These are phyloP conservation scores for Pestalotiopsis sp. DNA, from an alignment of 2,329 filamentous ascomycete species.

Conservation along the genomic window DNA sequence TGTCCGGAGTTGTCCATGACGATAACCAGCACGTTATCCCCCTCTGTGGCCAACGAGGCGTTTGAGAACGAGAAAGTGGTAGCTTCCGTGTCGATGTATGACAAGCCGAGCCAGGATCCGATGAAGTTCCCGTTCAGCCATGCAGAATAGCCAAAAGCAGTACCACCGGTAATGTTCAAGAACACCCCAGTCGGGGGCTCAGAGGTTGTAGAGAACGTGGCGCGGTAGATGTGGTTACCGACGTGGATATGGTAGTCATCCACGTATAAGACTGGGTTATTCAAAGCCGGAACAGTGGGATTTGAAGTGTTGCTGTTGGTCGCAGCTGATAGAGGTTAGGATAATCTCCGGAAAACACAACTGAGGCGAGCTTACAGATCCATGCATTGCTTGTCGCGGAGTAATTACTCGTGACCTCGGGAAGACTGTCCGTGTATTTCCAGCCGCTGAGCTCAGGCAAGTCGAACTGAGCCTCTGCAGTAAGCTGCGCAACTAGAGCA, in stretches of 20 bases:
- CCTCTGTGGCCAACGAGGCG: conserved; percentile 41
- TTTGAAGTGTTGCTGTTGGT: conserved; percentile 53
- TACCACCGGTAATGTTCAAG: conserved; percentile 55
- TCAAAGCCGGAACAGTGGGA: conserved; percentile 46
- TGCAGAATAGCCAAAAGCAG: conserved; percentile 58
- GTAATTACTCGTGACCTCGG: conserved; percentile 48
- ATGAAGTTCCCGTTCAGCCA: conserved; percentile 61
- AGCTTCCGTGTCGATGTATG: conserved; percentile 38
- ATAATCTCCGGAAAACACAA: not conserved
- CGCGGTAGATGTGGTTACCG: conserved; percentile 57
- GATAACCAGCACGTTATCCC: conserved; percentile 53
- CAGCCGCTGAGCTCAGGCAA: conserved; percentile 47
- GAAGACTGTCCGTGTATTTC: conserved; percentile 51
- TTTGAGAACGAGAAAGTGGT: conserved; percentile 53
- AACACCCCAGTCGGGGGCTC: conserved; percentile 44
- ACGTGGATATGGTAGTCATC: conserved; percentile 59
- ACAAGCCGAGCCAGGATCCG: conserved; percentile 56
- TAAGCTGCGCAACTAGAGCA: conserved; percentile 29
- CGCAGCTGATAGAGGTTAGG: conserved; percentile 35
- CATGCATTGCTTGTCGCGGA: conserved; percentile 44
- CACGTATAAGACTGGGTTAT: conserved; percentile 58
- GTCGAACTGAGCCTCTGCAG: conserved; percentile 29
- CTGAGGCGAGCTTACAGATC: conserved; percentile 34
- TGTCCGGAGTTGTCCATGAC: conserved; percentile 64
- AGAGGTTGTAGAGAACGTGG: conserved; percentile 46